Evolutionary conservation across 495 filamentous ascomycete species (phyloP).

Genomic region (Penicillium daleae): DNA sequence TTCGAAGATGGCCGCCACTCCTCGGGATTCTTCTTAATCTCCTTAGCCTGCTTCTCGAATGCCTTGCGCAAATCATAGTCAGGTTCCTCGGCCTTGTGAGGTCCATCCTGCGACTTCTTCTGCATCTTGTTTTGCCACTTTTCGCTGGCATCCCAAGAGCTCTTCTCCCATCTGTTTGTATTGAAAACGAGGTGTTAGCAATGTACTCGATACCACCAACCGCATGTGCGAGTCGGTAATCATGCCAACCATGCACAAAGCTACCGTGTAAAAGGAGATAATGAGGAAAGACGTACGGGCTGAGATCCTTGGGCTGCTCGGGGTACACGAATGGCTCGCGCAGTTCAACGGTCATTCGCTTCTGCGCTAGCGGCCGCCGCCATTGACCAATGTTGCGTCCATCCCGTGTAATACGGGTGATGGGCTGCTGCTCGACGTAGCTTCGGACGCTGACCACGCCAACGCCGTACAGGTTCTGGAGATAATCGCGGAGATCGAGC

Average conservation of each 20-base stretch:
- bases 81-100: constrained; percentile 35
- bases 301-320: constrained; percentile 58
- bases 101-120: constrained; percentile 28
- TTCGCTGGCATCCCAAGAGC: constrained; percentile 40
- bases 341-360: constrained; percentile 92
- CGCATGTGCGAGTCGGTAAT: neutral
- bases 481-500: constrained; percentile 88
- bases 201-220: neutral
- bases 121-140: constrained; percentile 35
- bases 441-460: constrained; percentile 70
- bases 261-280: neutral
- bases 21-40: constrained; percentile 50
- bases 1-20: constrained; percentile 53
- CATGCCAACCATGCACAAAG: neutral
- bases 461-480: constrained; percentile 74
- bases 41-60: constrained; percentile 59
- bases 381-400: constrained; percentile 46
- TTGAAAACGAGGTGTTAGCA: constrained; percentile 16
- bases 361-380: constrained; percentile 67
- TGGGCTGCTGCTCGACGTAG: constrained; percentile 71
- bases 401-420: constrained; percentile 46
- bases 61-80: constrained; percentile 33
- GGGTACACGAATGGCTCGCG: constrained; percentile 85
- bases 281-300: constrained; percentile 49
- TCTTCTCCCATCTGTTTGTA: constrained; percentile 56